Percentiles rank a stretch among this genome's conserved stretches.
These are phyloP conservation scores for Lepiota brunneoincarnata DNA, from an alignment of 768 basidiomycete genomes.

Conservation along the genomic window DNA sequence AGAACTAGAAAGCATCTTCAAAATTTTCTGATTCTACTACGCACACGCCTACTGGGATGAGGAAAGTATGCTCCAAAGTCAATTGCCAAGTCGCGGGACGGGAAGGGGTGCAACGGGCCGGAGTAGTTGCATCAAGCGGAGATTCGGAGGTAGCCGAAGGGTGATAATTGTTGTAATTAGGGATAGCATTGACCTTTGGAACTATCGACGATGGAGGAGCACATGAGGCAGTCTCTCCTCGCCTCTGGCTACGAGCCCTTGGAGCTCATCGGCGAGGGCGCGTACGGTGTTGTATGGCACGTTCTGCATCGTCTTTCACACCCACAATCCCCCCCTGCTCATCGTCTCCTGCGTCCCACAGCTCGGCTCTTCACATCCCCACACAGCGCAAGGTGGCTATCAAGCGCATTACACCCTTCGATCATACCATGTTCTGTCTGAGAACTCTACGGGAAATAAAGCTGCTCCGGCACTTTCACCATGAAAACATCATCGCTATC, in stretches of 20 bases:
- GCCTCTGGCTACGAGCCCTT: slow-evolving; percentile 65
- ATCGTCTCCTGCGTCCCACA: slow-evolving; percentile 23
- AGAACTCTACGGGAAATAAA: slow-evolving; percentile 88
- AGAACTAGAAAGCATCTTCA: no score
- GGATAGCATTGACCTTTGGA: slow-evolving; percentile 4
- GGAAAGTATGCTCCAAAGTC: no score
- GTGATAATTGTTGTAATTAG: slow-evolving; percentile 14
- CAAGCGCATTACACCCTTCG: slow-evolving; percentile 94
- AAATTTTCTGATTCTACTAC: no score
- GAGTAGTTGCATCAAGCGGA: slow-evolving; percentile 43
- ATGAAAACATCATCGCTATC: slow-evolving; percentile 91
- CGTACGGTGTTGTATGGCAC: slow-evolving; percentile 86
- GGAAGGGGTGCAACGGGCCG: slow-evolving; percentile 31
- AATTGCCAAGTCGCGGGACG: no score
- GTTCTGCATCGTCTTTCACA: slow-evolving; percentile 14
- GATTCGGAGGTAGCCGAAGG: slow-evolving; percentile 12
- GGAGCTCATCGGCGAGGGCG: slow-evolving; percentile 91
- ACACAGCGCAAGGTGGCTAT: slow-evolving; percentile 89
- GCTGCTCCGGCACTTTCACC: slow-evolving; percentile 82
- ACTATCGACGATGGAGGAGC: slow-evolving; percentile 21
- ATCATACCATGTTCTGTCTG: slow-evolving; percentile 91
- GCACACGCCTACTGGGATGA: no score
- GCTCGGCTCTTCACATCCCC: slow-evolving; percentile 75
- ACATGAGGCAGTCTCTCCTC: slow-evolving; percentile 42
- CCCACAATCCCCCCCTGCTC: slow-evolving; percentile 1